Percentiles rank a stretch among this genome's conserved stretches.
Conservation (phyloP, 2,329 filamentous ascomycete species). For the Pyricularia sp. region DNA sequence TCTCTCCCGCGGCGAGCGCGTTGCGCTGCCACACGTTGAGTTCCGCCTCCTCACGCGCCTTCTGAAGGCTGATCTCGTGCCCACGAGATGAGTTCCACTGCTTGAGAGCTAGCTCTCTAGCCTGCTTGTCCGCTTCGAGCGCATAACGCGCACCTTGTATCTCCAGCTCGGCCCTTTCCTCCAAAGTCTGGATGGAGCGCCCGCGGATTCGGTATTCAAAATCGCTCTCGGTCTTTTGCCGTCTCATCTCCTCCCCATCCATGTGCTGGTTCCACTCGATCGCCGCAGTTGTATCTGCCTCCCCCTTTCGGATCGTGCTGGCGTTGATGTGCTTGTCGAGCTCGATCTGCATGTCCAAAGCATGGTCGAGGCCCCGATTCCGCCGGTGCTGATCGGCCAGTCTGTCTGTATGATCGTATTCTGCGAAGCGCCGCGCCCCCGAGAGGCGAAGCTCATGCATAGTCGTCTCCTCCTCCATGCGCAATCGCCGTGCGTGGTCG, state of each 20-base stretch:
- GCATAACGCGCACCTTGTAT: not conserved
- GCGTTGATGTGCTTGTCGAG: not conserved
- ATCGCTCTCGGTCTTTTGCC: not conserved
- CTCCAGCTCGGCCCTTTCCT: not conserved
- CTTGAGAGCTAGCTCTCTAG: not conserved
- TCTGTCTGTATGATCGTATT: not conserved
- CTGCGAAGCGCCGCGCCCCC: not conserved
- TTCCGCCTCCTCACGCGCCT: not conserved
- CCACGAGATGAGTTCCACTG: not conserved
- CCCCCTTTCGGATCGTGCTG: not conserved
- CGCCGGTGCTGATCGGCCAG: not conserved
- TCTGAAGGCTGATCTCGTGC: not conserved
- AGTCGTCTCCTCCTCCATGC: conserved; percentile 8
- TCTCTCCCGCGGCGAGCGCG: not conserved
- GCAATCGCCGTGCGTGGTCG: conserved; percentile 9
- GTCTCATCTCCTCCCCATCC: not conserved
- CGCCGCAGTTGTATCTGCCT: not conserved
- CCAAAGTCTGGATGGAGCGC: not conserved
- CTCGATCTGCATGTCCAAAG: not conserved
- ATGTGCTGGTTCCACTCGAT: not conserved
- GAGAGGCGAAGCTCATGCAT: conserved; percentile 1
- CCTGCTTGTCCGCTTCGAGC: not conserved
- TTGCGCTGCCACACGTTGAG: not conserved
- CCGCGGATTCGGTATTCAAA: not conserved
- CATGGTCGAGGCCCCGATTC: not conserved